Evolutionary conservation across 2,329 filamentous ascomycete genomes (phyloP), one percentile per base, ranked within the genome.

Genomic region (Aspergillus pseudonomiae): DNA sequence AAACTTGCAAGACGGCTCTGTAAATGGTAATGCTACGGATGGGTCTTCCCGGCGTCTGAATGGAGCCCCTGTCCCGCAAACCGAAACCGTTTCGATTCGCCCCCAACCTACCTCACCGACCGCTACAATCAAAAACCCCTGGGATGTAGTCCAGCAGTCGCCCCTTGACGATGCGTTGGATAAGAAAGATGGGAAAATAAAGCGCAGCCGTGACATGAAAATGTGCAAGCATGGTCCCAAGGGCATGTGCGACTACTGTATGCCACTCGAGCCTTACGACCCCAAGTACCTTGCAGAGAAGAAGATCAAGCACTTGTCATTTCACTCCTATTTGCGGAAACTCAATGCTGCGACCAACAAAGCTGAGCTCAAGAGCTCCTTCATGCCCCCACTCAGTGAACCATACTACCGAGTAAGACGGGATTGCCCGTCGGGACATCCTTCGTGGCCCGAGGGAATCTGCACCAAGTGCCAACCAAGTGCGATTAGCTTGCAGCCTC

Each of bases 171-270:
- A 99, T 75, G 83, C 86, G 61, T 82, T 99, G 74, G 95, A 99
- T 78, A 92, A 88, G 79, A 86, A 89, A 69, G 90, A 95, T 83
- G 95, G 95, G 69, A 99, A 97, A 81, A 97, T 97, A 58, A 82
- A 88, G 24, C 85, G 94, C 66, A 86, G 86, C 65, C 85, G 85
- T 63, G 92, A 96, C 76, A 77, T 81, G 63, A 92, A 91, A 75
- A 95, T 99, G 93, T 99, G 95, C 81, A 90, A 92, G 66, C 95
- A 99, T 77, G 94, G 94, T 1, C 89, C 91, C 58, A 98, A 97
- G 80, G 95, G 95, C 77, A 99, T 99, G 95, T 99, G 95, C 79
- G 95, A 99, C 80, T 96, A 97, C 80, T 99, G 95, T 81, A 96
- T 96, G 88, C 96, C 96, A 0, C 81, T 98, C 57, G 95, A 99